These are phyloP conservation scores for Tetrahymena malaccensis DNA, from an alignment of 73 alveolate species.

Conservation along the genomic window DNA sequence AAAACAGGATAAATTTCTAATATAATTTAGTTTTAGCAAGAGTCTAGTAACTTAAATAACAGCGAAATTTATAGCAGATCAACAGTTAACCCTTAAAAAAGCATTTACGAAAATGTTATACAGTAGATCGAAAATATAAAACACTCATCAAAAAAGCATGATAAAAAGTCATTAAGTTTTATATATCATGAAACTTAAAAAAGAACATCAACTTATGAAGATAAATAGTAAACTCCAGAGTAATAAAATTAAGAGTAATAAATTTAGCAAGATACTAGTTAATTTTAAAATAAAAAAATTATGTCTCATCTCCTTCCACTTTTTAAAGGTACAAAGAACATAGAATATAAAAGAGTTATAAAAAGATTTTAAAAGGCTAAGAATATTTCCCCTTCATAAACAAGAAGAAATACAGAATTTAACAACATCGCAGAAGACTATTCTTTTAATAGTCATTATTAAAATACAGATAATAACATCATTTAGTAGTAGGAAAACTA, in stretches of 20 bases:
- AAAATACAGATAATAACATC: background rate
- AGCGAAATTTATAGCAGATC: background rate
- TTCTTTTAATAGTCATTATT: background rate
- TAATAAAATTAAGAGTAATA: background rate
- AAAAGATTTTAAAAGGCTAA: background rate
- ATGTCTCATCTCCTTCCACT: background rate
- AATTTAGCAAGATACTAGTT: background rate
- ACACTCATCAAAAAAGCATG: background rate
- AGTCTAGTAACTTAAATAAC: background rate
- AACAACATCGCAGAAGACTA: background rate
- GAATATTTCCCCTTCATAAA: background rate
- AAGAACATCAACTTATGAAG: background rate
- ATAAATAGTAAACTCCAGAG: background rate
- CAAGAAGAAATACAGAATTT: background rate
- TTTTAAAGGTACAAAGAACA: background rate
- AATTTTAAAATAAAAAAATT: background rate
- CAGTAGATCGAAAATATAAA: background rate
- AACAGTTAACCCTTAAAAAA: background rate
- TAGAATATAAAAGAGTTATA: background rate
- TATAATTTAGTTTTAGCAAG: background rate
- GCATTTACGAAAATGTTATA: background rate
- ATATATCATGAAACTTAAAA: background rate
- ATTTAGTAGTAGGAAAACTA: background rate
- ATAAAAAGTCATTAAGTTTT: background rate
- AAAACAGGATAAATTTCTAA: background rate